phyloP scores from a whole-genome alignment of 2,329 filamentous ascomycete genomes.

The Anthostomella pinea region DNA sequence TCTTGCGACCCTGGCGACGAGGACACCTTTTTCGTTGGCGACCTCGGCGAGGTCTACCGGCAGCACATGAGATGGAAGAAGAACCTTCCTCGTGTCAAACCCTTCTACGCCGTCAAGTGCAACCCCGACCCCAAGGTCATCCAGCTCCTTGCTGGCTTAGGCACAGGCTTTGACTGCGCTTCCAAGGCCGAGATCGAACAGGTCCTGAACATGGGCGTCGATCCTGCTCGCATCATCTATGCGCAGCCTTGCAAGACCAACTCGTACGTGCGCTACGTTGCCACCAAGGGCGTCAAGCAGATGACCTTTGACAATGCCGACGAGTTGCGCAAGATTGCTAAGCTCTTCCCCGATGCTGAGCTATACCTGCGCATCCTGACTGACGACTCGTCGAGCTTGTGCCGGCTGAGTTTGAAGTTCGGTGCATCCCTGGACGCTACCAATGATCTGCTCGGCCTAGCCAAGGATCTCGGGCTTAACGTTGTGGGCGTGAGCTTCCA shows the following conservation, averaged over 20 bases:
- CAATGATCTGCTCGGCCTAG: slow-evolving; percentile 71
- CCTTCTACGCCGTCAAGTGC: slow-evolving; percentile 99
- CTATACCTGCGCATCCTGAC: slow-evolving; percentile 93
- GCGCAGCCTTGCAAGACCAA: slow-evolving; percentile 99
- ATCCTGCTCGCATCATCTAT: slow-evolving; percentile 92
- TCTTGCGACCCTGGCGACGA: slow-evolving; percentile 88
- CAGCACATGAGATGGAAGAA: slow-evolving; percentile 98
- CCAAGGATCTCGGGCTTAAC: slow-evolving; percentile 78
- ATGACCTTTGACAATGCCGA: slow-evolving; percentile 99
- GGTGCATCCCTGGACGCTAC: slow-evolving; percentile 85
- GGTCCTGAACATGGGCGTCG: slow-evolving; percentile 77
- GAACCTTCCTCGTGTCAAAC: slow-evolving; percentile 87
- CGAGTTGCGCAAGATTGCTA: slow-evolving; percentile 96
- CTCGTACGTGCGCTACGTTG: slow-evolving; percentile 91
- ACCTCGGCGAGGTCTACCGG: slow-evolving; percentile 97
- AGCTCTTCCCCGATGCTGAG: slow-evolving; percentile 83
- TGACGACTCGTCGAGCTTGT: slow-evolving; percentile 91
- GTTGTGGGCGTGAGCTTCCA: slow-evolving; percentile 97
- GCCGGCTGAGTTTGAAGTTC: slow-evolving; percentile 95
- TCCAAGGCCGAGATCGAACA: slow-evolving; percentile 97
- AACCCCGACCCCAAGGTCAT: slow-evolving; percentile 92
- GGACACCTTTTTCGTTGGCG: slow-evolving; percentile 96
- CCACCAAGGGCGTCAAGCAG: slow-evolving; percentile 81
- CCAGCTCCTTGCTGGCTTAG: slow-evolving; percentile 80
- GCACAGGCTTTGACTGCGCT: slow-evolving; percentile 96